phyloP scores from a whole-genome alignment of 352 stramenopile species.

The Phytophthora pinifolia region DNA sequence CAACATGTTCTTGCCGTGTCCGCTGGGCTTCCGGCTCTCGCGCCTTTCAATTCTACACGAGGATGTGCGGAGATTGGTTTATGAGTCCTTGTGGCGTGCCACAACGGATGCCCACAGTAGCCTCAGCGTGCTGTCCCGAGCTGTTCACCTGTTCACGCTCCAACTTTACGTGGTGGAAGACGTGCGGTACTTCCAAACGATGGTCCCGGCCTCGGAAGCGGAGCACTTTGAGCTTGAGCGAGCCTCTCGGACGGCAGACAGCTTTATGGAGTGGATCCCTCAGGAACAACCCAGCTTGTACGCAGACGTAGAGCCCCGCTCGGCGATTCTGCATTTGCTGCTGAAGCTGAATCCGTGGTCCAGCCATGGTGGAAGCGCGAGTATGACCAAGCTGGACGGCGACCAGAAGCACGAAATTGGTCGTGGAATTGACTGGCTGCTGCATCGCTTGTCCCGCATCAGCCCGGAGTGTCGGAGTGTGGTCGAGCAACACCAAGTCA shows the following conservation, averaged over 20 bases:
- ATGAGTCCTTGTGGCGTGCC: constrained; percentile 69
- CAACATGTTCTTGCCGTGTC: constrained; percentile 78
- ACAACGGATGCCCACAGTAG: constrained; percentile 57
- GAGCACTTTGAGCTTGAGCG: constrained; percentile 48
- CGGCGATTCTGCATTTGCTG: constrained; percentile 55
- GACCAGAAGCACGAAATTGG: constrained; percentile 87
- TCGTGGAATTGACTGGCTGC: constrained; percentile 73
- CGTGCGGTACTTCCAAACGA: constrained; percentile 61
- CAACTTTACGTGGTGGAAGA: constrained; percentile 85
- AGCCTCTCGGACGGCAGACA: constrained; percentile 44
- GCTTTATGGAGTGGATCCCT: constrained; percentile 61
- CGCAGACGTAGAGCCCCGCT: constrained; percentile 32
- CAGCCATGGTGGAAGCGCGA: constrained; percentile 45
- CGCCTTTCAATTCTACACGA: constrained; percentile 65
- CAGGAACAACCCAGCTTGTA: constrained; percentile 42
- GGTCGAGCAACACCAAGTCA: constrained; percentile 62
- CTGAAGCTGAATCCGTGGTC: constrained; percentile 79
- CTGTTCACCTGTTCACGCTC: constrained; percentile 79
- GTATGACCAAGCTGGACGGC: constrained; percentile 66
- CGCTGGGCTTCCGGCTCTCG: constrained; percentile 54
- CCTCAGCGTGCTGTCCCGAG: constrained; percentile 65
- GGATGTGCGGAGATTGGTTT: constrained; percentile 59
- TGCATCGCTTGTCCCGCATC: constrained; percentile 64
- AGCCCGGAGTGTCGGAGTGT: constrained; percentile 41
- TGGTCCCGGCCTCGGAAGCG: constrained; percentile 39